A percentile compares a stretch with the other conserved stretches of the same genome.
These are phyloP conservation scores for Bipolaris oryzae DNA, from an alignment of 2,329 filamentous ascomycete species.

Conservation along the genomic window DNA sequence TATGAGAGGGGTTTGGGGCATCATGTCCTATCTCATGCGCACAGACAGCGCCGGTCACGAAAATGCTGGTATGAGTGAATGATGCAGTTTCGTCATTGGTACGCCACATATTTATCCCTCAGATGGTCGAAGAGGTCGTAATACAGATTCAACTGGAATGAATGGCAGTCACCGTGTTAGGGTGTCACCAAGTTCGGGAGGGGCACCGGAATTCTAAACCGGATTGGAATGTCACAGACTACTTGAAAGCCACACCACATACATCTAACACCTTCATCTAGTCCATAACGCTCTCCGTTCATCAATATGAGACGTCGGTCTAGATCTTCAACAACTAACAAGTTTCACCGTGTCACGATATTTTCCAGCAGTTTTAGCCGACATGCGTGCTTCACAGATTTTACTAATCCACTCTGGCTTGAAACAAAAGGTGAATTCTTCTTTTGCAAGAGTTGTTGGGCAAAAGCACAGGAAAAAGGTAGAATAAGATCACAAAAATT, in stretches of 20 bases:
- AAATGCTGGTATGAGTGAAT: constrained; percentile 12
- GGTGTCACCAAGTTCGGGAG: constrained; percentile 1
- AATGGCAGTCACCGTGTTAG: neutral
- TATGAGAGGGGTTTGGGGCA: constrained; percentile 62
- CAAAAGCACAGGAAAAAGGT: neutral
- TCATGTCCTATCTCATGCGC: constrained; percentile 60
- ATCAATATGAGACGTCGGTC: constrained; percentile 8
- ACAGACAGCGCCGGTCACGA: constrained; percentile 11
- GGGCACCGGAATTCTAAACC: neutral
- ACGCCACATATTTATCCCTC: neutral
- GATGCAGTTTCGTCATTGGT: neutral
- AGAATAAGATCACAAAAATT: constrained; percentile 6
- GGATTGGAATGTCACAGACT: constrained; percentile 4
- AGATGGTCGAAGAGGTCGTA: neutral
- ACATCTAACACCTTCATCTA: neutral
- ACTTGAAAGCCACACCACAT: neutral
- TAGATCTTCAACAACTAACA: neutral
- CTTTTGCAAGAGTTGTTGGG: neutral
- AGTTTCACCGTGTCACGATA: neutral
- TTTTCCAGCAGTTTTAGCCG: neutral
- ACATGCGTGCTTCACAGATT: neutral
- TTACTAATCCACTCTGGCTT: neutral
- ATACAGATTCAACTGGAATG: neutral
- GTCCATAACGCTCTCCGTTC: neutral
- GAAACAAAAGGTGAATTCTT: neutral